Conservation (phyloP, 139 green algal genomes). For the Volvox africanus region DNA sequence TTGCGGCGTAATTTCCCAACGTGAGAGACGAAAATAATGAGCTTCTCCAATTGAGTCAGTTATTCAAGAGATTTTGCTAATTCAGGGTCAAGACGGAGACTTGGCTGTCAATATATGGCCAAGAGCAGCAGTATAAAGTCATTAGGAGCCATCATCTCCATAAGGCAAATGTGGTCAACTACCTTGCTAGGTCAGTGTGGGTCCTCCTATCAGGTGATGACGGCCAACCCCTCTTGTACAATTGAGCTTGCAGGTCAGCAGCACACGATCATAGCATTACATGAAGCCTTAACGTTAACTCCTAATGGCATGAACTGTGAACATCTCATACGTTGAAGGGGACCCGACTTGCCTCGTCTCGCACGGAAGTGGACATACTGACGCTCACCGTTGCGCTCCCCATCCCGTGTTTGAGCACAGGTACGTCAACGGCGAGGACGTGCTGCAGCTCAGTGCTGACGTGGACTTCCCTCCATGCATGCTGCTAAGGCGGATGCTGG, state of each 20-base stretch:
- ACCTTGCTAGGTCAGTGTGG: slow-evolving; percentile 55
- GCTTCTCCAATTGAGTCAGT: background rate
- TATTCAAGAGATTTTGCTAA: background rate
- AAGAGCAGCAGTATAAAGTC: slow-evolving; percentile 78
- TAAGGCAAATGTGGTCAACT: slow-evolving; percentile 55
- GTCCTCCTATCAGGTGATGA: too few relatives aligned
- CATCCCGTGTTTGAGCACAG: background rate
- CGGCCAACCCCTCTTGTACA: too few relatives aligned
- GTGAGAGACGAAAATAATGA: background rate
- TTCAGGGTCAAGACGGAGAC: slow-evolving; percentile 69
- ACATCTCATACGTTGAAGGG: too few relatives aligned
- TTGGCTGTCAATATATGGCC: slow-evolving; percentile 74
- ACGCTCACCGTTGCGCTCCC: too few relatives aligned
- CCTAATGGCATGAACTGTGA: too few relatives aligned
- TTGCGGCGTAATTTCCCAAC: background rate
- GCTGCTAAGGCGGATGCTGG: slow-evolving; percentile 75
- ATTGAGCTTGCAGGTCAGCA: too few relatives aligned
- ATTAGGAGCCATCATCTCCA: slow-evolving; percentile 74
- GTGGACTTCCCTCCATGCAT: slow-evolving; percentile 84
- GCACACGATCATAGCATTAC: too few relatives aligned
- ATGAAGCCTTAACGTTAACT: too few relatives aligned
- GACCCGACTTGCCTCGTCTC: too few relatives aligned
- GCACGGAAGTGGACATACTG: too few relatives aligned
- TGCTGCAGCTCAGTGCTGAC: slow-evolving; percentile 71
- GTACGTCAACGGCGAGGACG: slow-evolving; percentile 72